Base-by-base conservation (phyloP, 1,284 basidiomycete species). In the Coniophora puteana region DNA sequence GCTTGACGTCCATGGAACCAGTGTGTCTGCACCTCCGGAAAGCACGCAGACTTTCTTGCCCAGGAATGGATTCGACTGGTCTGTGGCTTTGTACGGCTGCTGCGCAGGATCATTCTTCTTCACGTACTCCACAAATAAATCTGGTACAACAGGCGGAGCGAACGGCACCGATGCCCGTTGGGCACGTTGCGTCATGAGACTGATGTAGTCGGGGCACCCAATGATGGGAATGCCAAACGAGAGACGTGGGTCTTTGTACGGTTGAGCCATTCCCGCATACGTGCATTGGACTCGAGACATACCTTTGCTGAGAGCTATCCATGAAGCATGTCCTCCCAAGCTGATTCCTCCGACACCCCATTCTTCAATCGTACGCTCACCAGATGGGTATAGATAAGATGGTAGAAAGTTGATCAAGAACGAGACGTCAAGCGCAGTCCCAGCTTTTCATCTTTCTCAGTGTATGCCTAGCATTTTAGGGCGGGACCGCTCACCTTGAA, bases 361-460 rank as follows among this genome's bases (percentile, higher is more conserved):
- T 45, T 80, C 72, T 4, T 66, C 69, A 29, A 95, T 75, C 5
- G 53, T 59, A 10, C 79, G 69, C 49, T 93, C 83, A 11, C 69
- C 80, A 16, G 67, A 54, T 0, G 90, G 90, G 57, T 87, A 95
- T 17, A 95, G 63, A 59, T 85, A 89, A 1, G 81, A 58, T 0
- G 84, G 78, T 3, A 95, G 68, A 55, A 90, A 86, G 57, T 93
- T 87, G 47, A 93, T 83, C 43, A 95, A 59, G 62, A 86, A 83
- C 0, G 83, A 83, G 7, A 90, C 74, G 54, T 95, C 93, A 34
- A 74, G 68, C 3, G 81, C 80, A 0, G 86, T 86, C 4, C 91
- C 91, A 44, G 69, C 81, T 84, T 46, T 31, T 14, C 32, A 35
- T 24, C 29, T 24, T 40, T n/a, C 42, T 53, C 36, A 44, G 39